Evolutionary conservation across 2,329 filamentous ascomycete genomes (phyloP).

Genomic region (Diaporthe vexans): DNA sequence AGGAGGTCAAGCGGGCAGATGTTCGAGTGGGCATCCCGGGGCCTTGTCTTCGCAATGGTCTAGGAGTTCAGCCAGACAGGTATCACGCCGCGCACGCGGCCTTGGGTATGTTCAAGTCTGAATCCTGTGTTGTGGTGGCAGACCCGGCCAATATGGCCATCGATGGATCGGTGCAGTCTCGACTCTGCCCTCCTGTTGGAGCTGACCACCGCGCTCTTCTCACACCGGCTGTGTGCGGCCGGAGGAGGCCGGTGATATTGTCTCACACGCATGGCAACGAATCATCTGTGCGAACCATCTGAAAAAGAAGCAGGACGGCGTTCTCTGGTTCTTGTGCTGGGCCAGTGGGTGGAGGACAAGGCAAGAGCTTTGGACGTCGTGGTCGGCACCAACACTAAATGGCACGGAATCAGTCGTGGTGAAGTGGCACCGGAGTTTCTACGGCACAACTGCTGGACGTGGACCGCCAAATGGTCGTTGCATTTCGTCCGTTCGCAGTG

Average conservation of each 20-base stretch:
- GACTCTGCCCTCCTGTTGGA: neutral
- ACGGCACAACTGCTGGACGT: conserved; percentile 5
- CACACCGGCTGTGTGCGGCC: too few relatives aligned
- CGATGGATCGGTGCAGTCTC: neutral
- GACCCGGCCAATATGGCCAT: neutral
- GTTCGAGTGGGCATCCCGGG: conserved; percentile 15
- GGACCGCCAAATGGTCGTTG: conserved; percentile 13
- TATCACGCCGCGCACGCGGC: neutral
- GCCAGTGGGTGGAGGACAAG: conserved; percentile 1
- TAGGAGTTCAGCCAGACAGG: neutral
- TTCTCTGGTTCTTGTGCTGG: neutral
- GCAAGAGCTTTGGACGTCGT: neutral
- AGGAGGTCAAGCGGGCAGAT: neutral
- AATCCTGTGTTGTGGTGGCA: neutral
- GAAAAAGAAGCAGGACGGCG: neutral
- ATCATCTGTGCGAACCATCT: neutral
- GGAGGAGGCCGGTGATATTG: neutral
- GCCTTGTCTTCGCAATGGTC: neutral
- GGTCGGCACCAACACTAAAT: neutral
- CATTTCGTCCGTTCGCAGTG: conserved; percentile 29
- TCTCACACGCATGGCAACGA: neutral
- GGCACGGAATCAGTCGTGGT: neutral
- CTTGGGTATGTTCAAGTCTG: neutral
- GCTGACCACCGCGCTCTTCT: neutral
- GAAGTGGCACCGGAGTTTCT: conserved; percentile 16